phyloP scores from a whole-genome alignment of 257 asterid genomes.

The Solanum pennellii region DNA sequence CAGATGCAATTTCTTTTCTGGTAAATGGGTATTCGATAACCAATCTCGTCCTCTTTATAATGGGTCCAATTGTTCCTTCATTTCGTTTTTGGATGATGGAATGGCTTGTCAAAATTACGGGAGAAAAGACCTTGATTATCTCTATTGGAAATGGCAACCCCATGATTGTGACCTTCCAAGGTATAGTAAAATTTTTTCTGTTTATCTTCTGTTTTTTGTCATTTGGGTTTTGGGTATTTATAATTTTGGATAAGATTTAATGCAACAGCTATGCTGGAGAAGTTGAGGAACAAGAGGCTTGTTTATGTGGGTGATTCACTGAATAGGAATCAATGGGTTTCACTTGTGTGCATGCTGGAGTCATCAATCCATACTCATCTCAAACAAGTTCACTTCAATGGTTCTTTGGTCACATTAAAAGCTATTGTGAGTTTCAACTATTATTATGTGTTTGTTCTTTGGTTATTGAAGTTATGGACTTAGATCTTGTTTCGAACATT shows the following conservation, averaged over 20 bases:
- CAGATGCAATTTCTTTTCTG: slow-evolving; percentile 6
- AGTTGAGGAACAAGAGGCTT: slow-evolving; percentile 44
- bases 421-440: slow-evolving; percentile 26
- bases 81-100: slow-evolving; percentile 15
- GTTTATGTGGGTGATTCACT: slow-evolving; percentile 61
- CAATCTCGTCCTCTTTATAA: slow-evolving; percentile 23
- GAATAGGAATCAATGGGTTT: slow-evolving; percentile 48
- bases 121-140: slow-evolving; percentile 24
- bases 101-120: slow-evolving; percentile 28
- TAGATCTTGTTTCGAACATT: neutral
- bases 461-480: neutral
- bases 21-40: slow-evolving; percentile 17
- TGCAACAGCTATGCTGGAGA: slow-evolving; percentile 40
- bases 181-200: neutral
- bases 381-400: slow-evolving; percentile 13
- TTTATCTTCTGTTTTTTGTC: neutral
- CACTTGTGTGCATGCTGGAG: slow-evolving; percentile 54
- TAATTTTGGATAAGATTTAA: slow-evolving; percentile 30
- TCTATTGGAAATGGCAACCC: slow-evolving; percentile 47
- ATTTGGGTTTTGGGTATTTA: neutral
- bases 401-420: slow-evolving; percentile 23
- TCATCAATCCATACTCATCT: slow-evolving; percentile 18
- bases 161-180: slow-evolving; percentile 42
- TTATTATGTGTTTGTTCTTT: neutral
- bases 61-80: slow-evolving; percentile 21